Evolutionary conservation across 2,329 filamentous ascomycete species (phyloP), one percentile per base, ranked within the genome.

Genomic region (Paracorniculantispora psalliotae): DNA sequence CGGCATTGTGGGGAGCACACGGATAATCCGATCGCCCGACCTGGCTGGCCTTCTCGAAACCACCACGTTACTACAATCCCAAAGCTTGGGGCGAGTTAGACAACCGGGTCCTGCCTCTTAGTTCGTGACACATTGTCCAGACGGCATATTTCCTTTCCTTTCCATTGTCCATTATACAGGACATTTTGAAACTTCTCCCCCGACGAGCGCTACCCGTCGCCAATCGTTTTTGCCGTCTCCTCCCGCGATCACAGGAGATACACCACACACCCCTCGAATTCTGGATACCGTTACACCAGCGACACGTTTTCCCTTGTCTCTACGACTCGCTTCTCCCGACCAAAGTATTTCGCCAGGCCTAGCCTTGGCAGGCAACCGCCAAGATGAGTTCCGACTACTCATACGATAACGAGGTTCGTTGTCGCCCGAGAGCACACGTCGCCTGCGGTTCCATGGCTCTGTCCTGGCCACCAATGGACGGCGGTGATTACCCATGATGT

Each of bases 301-400:
- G n/a, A 19, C 13, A 19, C 28, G 28, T 35, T 35, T 37, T 28
- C 41, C 6, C 17, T 21, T 26, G 23, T 13, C 44, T 28, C 26
- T n/a, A 23, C 46, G 2, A 39, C 19, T 41, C 35, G 15, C 23
- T 21, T 23, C n/a, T 17, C 25, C 25, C 5, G 26, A n/a, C n/a
- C 17, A 25, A 17, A 15, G 37, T 21, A 10, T 19, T 26, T 33
- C 9, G 37, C n/a, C 63, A 66, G 69, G 71, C 68, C 63, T 70
- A 66, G 65, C 66, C 68, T 68, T 71, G 74, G 72, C 72, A 68
- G 67, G 67, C 61, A 64, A 66, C 67, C 67, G 74, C 68, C 77
- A 87, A 79, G 73, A 94, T 94, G 86, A 92, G 88, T 72, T 91
- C 90, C 70, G 93, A 97, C 76, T 99, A 99, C 82, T 96, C 90